Evolutionary conservation across 1,139 yeast species (phyloP).

Genomic region (Spathaspora jeffriesii): DNA sequence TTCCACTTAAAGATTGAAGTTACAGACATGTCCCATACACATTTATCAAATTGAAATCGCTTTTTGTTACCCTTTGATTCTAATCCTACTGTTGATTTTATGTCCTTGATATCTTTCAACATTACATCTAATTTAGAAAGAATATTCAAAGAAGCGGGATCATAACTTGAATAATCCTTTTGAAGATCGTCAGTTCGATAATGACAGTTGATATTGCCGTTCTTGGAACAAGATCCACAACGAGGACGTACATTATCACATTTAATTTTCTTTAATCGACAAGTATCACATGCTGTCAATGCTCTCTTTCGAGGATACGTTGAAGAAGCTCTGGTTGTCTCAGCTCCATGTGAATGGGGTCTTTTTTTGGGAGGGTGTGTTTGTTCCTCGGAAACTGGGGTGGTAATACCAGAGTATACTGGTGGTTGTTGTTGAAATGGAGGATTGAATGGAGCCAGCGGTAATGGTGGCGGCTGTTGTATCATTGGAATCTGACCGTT

Average conservation of each 20-base stretch:
- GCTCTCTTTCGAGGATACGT: slow-evolving; percentile 36
- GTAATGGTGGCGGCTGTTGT: slow-evolving; percentile 6
- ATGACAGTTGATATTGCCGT: slow-evolving; percentile 31
- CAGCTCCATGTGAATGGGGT: slow-evolving; percentile 8
- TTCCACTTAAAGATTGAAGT: slow-evolving; percentile 40
- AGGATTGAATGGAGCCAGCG: slow-evolving; percentile 2
- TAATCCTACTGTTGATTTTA: slow-evolving; percentile 13
- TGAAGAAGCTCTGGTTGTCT: slow-evolving; percentile 13
- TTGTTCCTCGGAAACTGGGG: not conserved
- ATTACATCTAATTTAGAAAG: slow-evolving; percentile 31
- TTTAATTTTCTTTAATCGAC: slow-evolving; percentile 47
- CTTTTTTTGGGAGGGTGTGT: slow-evolving; percentile 12
- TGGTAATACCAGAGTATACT: not conserved
- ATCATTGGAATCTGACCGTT: slow-evolving; percentile 2
- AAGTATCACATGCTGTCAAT: slow-evolving; percentile 48
- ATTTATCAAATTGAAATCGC: slow-evolving; percentile 14
- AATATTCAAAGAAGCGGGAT: slow-evolving; percentile 26
- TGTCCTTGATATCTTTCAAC: slow-evolving; percentile 24
- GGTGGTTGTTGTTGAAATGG: slow-evolving; percentile 3
- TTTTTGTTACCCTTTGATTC: not conserved
- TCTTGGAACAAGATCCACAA: slow-evolving; percentile 50
- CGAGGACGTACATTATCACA: slow-evolving; percentile 54
- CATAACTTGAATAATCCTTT: slow-evolving; percentile 25
- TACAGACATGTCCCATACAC: slow-evolving; percentile 43
- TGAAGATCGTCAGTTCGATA: slow-evolving; percentile 30